Evolutionary conservation across 164 flowering plant species (phyloP), one percentile per base, ranked within the genome.

Genomic region (Nymphaea thermarum): DNA sequence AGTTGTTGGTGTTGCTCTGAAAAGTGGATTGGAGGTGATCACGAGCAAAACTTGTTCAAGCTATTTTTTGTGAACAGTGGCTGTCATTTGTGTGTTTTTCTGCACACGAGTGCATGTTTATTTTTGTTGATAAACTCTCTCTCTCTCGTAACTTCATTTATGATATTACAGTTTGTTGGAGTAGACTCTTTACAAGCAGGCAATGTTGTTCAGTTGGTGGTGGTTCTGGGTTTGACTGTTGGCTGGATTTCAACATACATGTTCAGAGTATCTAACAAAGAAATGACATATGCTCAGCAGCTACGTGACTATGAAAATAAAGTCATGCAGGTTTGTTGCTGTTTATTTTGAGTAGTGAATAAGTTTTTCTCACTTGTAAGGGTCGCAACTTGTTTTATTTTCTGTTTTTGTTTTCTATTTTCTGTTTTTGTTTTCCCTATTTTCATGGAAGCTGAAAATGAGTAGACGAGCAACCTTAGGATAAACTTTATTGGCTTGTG

Each of bases 191-290:
- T 93, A 65, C 90, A 88, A 76, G 96, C 98, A 5, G 98, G 98
- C 66, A 93, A 93, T 71, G 96, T 86, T 10, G 98, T 93, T 73
- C 96, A 93, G 85, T 70, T 93, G 79, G 86, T 93, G 42, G 3
- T 90, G 72, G 98, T 93, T 7, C 74, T 93, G 77, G 98, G 98
- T 43, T 80, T 93, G 42, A 93, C 93, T 17, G 67, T 93, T 71
- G 98, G 98, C 65, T 93, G 98, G 98, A 89, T 93, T 65, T 86
- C 88, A 2, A 88, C 93, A 12, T 93, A 93, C 69, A 85, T 93
- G 36, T 93, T 93, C 71, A 81, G 98, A 75, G 98, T 93, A 62
- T 84, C 90, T 68, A 93, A 87, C 80, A 93, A 93, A 79, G 98
- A 93, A 67, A 93, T 93, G 96, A 90, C 96, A 5, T 93, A 93